These are phyloP conservation scores for Cladophialophora exuberans DNA, from an alignment of 2,329 filamentous ascomycete species.

Conservation along the genomic window DNA sequence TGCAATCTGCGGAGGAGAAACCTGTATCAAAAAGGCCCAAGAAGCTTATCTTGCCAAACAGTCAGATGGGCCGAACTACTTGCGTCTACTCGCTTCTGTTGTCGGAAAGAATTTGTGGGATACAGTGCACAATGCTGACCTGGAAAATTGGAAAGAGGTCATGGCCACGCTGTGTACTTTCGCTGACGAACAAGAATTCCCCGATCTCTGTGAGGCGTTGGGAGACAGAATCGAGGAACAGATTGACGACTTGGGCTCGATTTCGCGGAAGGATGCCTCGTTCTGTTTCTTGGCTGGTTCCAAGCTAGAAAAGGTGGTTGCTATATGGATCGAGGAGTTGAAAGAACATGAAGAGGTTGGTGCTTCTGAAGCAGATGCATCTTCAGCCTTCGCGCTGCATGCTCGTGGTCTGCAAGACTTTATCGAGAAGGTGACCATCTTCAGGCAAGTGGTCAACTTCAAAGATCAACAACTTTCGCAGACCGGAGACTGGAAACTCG, in stretches of 20 bases:
- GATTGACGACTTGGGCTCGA: conserved; percentile 56
- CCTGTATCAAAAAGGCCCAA: conserved; percentile 92
- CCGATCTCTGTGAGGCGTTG: conserved; percentile 90
- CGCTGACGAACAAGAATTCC: conserved; percentile 86
- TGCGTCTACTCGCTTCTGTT: conserved; percentile 86
- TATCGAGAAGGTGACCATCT: conserved; percentile 97
- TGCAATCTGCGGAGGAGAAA: conserved; percentile 92
- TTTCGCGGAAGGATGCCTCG: conserved; percentile 79
- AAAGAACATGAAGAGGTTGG: conserved; percentile 79
- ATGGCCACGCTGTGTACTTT: conserved; percentile 97
- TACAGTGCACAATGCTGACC: conserved; percentile 91
- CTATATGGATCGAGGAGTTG: conserved; percentile 90
- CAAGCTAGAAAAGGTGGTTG: conserved; percentile 95
- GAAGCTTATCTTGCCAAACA: conserved; percentile 85
- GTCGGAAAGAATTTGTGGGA: conserved; percentile 98
- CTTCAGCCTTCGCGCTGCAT: conserved; percentile 89
- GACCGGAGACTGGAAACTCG: conserved; percentile 83
- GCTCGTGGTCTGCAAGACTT: conserved; percentile 86
- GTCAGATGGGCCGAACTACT: conserved; percentile 82
- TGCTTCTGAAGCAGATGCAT: conserved; percentile 68
- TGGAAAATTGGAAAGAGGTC: conserved; percentile 93
- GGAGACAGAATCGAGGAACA: conserved; percentile 86
- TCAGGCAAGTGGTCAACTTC: conserved; percentile 92
- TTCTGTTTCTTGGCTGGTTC: conserved; percentile 97
- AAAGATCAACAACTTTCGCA: conserved; percentile 73